Evolutionary conservation across 306 rosid species (phyloP).

Genomic region (barrel medic (Medicago truncatula)): DNA sequence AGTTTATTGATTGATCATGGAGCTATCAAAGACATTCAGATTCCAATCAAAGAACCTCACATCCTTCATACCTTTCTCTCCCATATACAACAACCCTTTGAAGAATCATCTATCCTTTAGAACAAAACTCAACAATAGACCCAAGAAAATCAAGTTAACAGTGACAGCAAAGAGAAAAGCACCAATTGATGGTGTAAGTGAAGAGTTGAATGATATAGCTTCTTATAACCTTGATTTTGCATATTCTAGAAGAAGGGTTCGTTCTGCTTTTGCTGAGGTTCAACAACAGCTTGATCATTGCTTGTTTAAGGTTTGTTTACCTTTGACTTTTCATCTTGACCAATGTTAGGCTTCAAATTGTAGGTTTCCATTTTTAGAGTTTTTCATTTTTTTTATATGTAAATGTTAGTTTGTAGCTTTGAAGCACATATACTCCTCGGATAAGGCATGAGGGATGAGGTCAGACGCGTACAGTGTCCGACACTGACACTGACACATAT

Average conservation of each 20-base stretch:
- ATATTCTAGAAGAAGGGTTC: constrained; percentile 66
- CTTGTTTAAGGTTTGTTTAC: constrained; percentile 65
- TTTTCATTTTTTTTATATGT: not conserved
- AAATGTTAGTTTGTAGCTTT: not conserved
- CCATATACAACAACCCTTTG: constrained; percentile 21
- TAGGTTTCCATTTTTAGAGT: not conserved
- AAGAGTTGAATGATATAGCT: constrained; percentile 64
- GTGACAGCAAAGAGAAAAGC: constrained; percentile 49
- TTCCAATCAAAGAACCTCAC: constrained; percentile 44
- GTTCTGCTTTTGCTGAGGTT: constrained; percentile 58
- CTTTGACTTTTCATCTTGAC: constrained; percentile 20
- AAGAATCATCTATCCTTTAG: constrained; percentile 34
- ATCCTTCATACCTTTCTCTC: constrained; percentile 41
- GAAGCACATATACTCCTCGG: no score
- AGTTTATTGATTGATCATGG: constrained; percentile 32
- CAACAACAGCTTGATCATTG: constrained; percentile 72
- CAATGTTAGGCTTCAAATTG: constrained; percentile 8
- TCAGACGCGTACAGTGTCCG: no score
- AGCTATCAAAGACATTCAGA: constrained; percentile 39
- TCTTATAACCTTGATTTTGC: constrained; percentile 69
- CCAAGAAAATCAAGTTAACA: constrained; percentile 24
- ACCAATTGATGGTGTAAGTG: constrained; percentile 57
- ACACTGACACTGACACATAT: no score
- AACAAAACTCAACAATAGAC: constrained; percentile 18
- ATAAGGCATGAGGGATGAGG: no score